Evolutionary conservation across 1,139 yeast genomes (phyloP), one percentile per base, ranked within the genome.

Genomic region (Meyerozyma elateridarum): DNA sequence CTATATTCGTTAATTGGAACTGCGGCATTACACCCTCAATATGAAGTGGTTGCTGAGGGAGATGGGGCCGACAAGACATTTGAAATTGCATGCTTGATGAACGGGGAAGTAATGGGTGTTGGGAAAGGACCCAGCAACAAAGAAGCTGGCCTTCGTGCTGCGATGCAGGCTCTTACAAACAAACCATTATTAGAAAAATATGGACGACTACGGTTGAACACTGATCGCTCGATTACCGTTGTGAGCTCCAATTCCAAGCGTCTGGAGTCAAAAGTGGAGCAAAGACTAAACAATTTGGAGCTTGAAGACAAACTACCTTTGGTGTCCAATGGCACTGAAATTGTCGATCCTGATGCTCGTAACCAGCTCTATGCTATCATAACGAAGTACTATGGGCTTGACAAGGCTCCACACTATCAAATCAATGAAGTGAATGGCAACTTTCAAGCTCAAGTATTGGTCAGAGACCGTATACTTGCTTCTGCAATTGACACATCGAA

Each of bases 1-100:
- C 62, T 91, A 12, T 89, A 91, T 49, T 77, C 89, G 1, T 61
- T 82, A 32, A 77, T 91, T 33, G 96, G 96, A 0, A 73, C 79
- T 27, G 89, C 91, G 0, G 70, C 75, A 4, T 59, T 71, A 37
- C 79, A 77, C 24, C 83, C 95, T 0, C 67, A 64, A 22, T 91
- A 91, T 49, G 65, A 66, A n/a, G 49, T 49, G 15, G 35, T 46
- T 4, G 40, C 41, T 9, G 41, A 41, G 19, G 51, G 51, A 11
- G 49, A 77, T 35, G 80, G 84, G 1, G 61, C 68, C 3, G 59
- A 59, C 8, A 61, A 60, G 22, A 60, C 66, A 6, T 81, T 74
- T 44, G 60, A 70, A 5, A 93, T 89, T 6, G 76, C 78, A 32
- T 83, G 95, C 44, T 56, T 36, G 35, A 38, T 8, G 57, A 57